Evolutionary conservation across 1,284 basidiomycete species (phyloP).

Genomic region (Rhodotorula mucilaginosa): DNA sequence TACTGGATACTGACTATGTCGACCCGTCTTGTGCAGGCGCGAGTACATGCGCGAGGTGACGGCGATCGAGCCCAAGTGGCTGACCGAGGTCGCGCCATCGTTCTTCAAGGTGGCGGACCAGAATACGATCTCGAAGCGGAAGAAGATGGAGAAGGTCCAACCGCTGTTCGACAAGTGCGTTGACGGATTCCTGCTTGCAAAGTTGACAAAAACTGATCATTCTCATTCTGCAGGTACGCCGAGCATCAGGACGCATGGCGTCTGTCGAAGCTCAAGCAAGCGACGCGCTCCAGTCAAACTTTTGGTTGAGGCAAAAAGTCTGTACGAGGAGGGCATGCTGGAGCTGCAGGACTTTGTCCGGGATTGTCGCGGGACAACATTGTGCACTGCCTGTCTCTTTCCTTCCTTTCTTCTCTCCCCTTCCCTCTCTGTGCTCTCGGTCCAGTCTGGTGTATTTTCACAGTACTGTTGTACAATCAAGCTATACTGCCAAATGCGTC

Average conservation of each 20-base stretch:
- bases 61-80: conserved; percentile 96
- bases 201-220: conserved; percentile 52
- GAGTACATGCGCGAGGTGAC: conserved; percentile 98
- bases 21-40: conserved; percentile 15
- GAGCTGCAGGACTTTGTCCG: too few species aligned
- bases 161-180: conserved; percentile 74
- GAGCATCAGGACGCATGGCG: conserved; percentile 86
- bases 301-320: conserved; percentile 40
- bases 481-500: too few species aligned
- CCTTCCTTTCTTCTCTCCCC: too few species aligned
- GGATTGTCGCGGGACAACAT: too few species aligned
- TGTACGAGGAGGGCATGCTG: too few species aligned
- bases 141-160: conserved; percentile 95
- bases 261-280: conserved; percentile 79
- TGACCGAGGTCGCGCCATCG: conserved; percentile 93
- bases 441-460: too few species aligned
- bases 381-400: too few species aligned
- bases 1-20: background rate
- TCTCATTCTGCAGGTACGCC: conserved; percentile 31
- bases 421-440: too few species aligned
- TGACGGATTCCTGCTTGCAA: background rate
- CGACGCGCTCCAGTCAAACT: conserved; percentile 64
- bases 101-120: conserved; percentile 97
- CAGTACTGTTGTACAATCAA: too few species aligned
- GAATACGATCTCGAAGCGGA: conserved; percentile 94